Evolutionary conservation across 202 grass and related monocot genomes (phyloP).

Genomic region (Schoenoplectus triqueter): DNA sequence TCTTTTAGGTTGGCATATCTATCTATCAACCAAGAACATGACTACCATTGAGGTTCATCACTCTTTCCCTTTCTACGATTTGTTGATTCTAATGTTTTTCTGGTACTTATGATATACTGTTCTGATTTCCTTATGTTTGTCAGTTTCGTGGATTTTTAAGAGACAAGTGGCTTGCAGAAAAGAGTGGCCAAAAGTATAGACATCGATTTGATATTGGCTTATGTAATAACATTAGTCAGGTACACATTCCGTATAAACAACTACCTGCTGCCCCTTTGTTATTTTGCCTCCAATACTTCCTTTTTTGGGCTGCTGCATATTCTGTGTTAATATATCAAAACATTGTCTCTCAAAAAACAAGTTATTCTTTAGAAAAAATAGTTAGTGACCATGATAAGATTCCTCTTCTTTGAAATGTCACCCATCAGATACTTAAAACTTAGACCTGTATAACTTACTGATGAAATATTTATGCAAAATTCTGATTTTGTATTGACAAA

Average conservation of each 20-base stretch:
- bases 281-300: not conserved
- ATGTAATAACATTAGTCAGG: constrained; percentile 78
- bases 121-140: constrained; percentile 11
- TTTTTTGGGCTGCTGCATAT: not conserved
- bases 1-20: constrained; percentile 92
- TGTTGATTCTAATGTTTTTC: constrained; percentile 22
- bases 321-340: not conserved
- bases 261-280: not conserved
- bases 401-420: not conserved
- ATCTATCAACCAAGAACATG: constrained; percentile 84
- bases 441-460: not conserved
- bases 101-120: not conserved
- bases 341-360: not conserved
- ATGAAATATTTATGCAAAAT: constrained; percentile 3
- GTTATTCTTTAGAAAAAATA: not conserved
- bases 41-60: constrained; percentile 87
- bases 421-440: not conserved
- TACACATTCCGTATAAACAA: constrained; percentile 10
- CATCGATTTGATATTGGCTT: constrained; percentile 79
- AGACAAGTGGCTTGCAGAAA: constrained; percentile 92
- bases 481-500: not conserved
- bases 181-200: constrained; percentile 82
- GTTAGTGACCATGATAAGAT: not conserved
- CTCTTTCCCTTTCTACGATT: constrained; percentile 12
- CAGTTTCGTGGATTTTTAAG: constrained; percentile 53